These are phyloP conservation scores for Debaryomycetaceae sp. DNA, from an alignment of 1,139 yeast species.

Conservation along the genomic window DNA sequence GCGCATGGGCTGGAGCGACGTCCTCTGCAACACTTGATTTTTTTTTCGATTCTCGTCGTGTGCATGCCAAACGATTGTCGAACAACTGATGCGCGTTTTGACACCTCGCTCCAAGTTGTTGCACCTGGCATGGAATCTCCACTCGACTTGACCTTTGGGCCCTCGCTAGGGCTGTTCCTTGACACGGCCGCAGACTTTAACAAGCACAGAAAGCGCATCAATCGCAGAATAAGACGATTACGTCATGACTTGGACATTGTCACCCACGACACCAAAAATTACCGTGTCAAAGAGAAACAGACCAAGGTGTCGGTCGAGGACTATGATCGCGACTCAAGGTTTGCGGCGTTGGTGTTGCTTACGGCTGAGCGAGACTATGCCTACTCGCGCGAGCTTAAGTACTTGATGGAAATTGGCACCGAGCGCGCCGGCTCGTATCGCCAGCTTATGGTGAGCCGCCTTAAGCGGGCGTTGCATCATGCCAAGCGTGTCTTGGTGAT, in stretches of 20 bases:
- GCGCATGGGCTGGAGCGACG: no score
- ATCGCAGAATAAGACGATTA: constrained; percentile 47
- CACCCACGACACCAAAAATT: constrained; percentile 55
- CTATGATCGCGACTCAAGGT: constrained; percentile 40
- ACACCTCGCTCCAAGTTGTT: no score
- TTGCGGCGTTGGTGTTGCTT: constrained; percentile 47
- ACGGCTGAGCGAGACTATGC: constrained; percentile 68
- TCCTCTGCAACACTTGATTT: no score
- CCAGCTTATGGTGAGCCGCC: constrained; percentile 59
- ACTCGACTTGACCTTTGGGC: constrained; percentile 41
- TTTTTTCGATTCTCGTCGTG: no score
- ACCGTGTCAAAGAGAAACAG: constrained; percentile 40
- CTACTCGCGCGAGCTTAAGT: constrained; percentile 61
- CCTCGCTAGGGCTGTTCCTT: constrained; percentile 45
- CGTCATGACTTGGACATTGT: constrained; percentile 56
- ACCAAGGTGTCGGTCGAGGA: constrained; percentile 41
- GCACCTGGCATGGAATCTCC: constrained; percentile 34
- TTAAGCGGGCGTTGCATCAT: constrained; percentile 56
- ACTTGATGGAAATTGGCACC: constrained; percentile 50
- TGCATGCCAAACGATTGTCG: no score
- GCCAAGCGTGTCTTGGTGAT: constrained; percentile 42
- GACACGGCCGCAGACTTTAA: constrained; percentile 49
- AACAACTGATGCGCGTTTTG: no score
- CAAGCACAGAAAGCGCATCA: constrained; percentile 43
- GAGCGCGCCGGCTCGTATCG: constrained; percentile 39